A percentile compares a stretch with the other conserved stretches of the same genome.
Evolutionary conservation across 2,329 filamentous ascomycete genomes (phyloP).

Genomic region (Dactylellina sp.): DNA sequence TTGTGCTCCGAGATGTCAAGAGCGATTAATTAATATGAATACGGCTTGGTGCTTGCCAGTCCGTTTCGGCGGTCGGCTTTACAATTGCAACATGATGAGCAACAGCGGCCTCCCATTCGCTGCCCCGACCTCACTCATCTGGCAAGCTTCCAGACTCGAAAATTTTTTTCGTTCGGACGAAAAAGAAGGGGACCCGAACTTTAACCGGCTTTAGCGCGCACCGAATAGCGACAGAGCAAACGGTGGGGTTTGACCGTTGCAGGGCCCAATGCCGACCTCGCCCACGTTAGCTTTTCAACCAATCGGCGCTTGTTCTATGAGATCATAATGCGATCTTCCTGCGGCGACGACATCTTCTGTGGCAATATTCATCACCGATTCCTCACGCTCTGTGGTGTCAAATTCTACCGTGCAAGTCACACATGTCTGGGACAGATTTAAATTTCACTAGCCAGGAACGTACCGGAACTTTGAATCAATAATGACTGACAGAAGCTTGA

Average conservation of each 20-base stretch:
- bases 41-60: neutral
- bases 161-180: conserved; percentile 46
- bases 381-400: neutral
- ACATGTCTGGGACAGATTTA: neutral
- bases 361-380: neutral
- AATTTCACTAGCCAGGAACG: neutral
- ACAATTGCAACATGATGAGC: conserved; percentile 35
- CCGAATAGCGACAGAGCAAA: neutral
- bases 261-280: conserved; percentile 27
- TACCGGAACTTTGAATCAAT: neutral
- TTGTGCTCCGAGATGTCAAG: no score
- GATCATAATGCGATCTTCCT: no score
- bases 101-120: conserved; percentile 33
- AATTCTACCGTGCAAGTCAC: neutral
- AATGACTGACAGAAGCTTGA: conserved; percentile 33
- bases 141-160: conserved; percentile 19
- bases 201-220: conserved; percentile 30
- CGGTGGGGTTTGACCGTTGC: no score
- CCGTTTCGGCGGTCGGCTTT: conserved; percentile 23
- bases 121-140: neutral
- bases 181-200: conserved; percentile 38
- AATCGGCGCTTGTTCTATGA: neutral
- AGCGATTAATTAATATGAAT: neutral
- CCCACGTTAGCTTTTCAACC: no score
- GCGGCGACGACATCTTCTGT: no score